A percentile compares a stretch with the other conserved stretches of the same genome.
phyloP scores from a whole-genome alignment of 768 basidiomycete species.

The Mycena epipterygia region DNA sequence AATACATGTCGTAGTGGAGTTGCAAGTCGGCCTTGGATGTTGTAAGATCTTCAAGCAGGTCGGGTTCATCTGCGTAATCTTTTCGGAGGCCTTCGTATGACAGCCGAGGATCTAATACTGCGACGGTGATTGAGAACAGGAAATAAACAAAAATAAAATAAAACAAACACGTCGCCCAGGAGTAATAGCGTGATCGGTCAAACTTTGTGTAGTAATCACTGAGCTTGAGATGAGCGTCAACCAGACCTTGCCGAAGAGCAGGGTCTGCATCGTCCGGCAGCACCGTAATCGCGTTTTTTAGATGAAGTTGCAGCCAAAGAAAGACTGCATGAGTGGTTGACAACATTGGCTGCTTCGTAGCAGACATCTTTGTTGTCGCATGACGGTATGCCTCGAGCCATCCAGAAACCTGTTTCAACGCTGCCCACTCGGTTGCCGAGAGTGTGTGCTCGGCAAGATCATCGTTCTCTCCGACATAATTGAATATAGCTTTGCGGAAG shows the following conservation, averaged over 20 bases:
- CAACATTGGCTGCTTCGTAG: constrained; percentile 47
- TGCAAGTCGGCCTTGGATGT: not conserved
- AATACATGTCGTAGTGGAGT: not conserved
- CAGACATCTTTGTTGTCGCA: constrained; percentile 51
- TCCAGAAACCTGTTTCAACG: constrained; percentile 35
- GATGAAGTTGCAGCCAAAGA: constrained; percentile 47
- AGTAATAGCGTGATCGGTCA: constrained; percentile 11
- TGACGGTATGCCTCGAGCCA: constrained; percentile 47
- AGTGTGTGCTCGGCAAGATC: constrained; percentile 39
- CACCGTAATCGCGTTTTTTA: constrained; percentile 22
- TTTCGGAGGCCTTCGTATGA: not conserved
- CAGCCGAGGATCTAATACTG: constrained; percentile 5
- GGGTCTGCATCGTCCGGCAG: constrained; percentile 26
- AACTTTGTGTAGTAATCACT: constrained; percentile 21
- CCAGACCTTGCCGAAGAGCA: not conserved
- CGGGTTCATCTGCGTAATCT: not conserved
- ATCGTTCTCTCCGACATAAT: constrained; percentile 30
- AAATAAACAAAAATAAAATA: not conserved
- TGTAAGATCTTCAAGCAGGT: not conserved
- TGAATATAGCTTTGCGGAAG: constrained; percentile 29
- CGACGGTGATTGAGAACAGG: not conserved
- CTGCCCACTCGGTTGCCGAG: constrained; percentile 43
- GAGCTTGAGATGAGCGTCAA: not conserved
- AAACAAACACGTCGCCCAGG: constrained; percentile 8
- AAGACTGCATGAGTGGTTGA: constrained; percentile 51